These are phyloP conservation scores for Cryptococcus jaspeensis DNA, from an alignment of 1,284 basidiomycete genomes.

Conservation along the genomic window DNA sequence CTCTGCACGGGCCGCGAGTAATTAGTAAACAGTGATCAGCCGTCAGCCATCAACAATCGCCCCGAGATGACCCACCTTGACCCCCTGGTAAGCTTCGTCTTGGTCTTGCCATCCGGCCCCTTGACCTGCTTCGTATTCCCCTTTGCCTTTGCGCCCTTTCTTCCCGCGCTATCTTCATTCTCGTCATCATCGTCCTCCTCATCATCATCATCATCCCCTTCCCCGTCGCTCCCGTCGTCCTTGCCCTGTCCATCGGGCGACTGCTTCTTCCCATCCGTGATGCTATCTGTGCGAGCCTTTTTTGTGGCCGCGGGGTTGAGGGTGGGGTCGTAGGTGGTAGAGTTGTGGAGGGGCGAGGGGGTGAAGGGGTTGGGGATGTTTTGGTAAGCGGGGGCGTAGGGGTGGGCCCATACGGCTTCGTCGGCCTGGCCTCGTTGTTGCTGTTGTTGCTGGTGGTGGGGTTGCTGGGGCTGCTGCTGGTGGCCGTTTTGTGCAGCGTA, in stretches of 20 bases:
- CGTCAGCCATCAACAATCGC: no score
- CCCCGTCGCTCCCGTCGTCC: constrained; percentile 18
- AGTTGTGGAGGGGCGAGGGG: constrained; percentile 26
- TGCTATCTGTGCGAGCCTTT: constrained; percentile 9
- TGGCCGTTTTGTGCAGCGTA: background rate
- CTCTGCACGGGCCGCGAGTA: constrained; percentile 13
- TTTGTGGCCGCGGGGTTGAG: constrained; percentile 7
- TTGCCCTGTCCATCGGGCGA: constrained; percentile 9
- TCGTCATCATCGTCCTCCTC: constrained; percentile 38
- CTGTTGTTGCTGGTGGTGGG: background rate
- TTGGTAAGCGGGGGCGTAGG: constrained; percentile 44
- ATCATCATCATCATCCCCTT: constrained; percentile 34
- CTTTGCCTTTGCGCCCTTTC: constrained; percentile 13
- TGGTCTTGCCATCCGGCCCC: constrained; percentile 51
- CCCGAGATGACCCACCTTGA: constrained; percentile 62
- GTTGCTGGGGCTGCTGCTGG: constrained; percentile 5
- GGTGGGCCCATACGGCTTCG: constrained; percentile 31
- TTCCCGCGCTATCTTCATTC: constrained; percentile 19
- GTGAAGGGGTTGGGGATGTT: constrained; percentile 35
- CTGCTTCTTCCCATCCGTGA: constrained; percentile 9
- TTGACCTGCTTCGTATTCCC: constrained; percentile 17
- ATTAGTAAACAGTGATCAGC: background rate
- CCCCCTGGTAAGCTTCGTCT: constrained; percentile 80
- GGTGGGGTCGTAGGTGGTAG: constrained; percentile 15
- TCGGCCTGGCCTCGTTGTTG: constrained; percentile 4